A percentile compares a stretch with the other conserved stretches of the same genome.
These are phyloP conservation scores for Articulospora tetracladia DNA, from an alignment of 495 filamentous ascomycete genomes.

Conservation along the genomic window DNA sequence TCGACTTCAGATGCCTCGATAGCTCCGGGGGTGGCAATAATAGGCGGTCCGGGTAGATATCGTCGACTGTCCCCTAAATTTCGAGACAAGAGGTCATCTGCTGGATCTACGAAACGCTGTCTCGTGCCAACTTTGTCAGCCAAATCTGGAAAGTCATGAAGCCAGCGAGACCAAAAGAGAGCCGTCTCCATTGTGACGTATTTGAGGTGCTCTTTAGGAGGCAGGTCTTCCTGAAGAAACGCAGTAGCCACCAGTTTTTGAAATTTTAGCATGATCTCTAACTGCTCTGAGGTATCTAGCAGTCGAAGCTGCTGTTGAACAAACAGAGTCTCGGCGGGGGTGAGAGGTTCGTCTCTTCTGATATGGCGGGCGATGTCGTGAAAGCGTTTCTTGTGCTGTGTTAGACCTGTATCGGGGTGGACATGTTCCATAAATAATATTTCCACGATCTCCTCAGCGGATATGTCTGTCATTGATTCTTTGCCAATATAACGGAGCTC, in stretches of 20 bases:
- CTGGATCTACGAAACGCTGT: neutral
- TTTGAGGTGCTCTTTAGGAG: no score
- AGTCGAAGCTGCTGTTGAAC: no score
- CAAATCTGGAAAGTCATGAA: neutral
- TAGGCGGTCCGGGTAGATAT: neutral
- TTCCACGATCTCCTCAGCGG: neutral
- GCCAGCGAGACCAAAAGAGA: neutral
- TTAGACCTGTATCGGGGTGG: neutral
- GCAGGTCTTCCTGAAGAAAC: no score
- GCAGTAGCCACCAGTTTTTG: no score
- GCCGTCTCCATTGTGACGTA: neutral
- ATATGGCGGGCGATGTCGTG: neutral
- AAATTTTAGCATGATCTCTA: neutral
- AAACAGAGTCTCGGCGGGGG: no score
- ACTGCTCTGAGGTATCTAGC: neutral
- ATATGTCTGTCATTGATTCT: no score
- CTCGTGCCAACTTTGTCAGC: neutral
- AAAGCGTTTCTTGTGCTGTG: neutral
- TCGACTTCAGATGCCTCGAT: constrained; percentile 1
- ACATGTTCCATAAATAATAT: neutral
- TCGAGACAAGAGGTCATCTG: neutral
- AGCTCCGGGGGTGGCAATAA: neutral
- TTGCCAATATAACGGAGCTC: no score
- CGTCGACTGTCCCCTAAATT: no score
- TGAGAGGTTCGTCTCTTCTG: no score